phyloP scores from a whole-genome alignment of 371 early-diverging fungal genomes.

The Mortierella sp. region DNA sequence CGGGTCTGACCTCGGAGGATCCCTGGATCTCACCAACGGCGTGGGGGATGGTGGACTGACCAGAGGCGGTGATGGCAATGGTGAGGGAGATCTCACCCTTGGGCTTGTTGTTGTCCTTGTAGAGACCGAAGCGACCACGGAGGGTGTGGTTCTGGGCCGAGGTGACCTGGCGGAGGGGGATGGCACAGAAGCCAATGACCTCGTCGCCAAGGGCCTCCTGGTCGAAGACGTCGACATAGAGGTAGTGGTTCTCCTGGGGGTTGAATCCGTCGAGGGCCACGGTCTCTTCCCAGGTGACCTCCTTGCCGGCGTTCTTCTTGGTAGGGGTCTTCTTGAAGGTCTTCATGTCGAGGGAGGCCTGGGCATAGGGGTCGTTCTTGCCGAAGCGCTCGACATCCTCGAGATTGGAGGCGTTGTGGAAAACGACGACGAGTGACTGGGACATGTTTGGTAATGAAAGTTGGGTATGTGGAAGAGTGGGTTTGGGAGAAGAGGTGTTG shows the following conservation, averaged over 20 bases:
- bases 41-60: slow-evolving; percentile 58
- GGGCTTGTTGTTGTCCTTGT: slow-evolving; percentile 59
- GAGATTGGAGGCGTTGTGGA: slow-evolving; percentile 62
- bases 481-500: not conserved
- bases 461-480: not conserved
- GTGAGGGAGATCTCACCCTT: slow-evolving; percentile 65
- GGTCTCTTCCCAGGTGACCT: slow-evolving; percentile 69
- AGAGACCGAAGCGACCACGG: slow-evolving; percentile 65
- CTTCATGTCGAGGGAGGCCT: slow-evolving; percentile 60
- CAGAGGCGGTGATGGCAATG: slow-evolving; percentile 61
- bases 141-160: slow-evolving; percentile 62
- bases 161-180: slow-evolving; percentile 66
- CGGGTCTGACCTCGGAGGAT: slow-evolving; percentile 47
- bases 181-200: slow-evolving; percentile 69
- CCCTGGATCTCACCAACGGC: slow-evolving; percentile 17
- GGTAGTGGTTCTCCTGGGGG: slow-evolving; percentile 62
- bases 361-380: slow-evolving; percentile 73
- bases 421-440: slow-evolving; percentile 24
- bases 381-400: slow-evolving; percentile 62
- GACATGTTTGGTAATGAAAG: slow-evolving; percentile 28
- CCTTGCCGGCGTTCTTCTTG: slow-evolving; percentile 69
- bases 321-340: slow-evolving; percentile 67
- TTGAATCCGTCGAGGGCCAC: slow-evolving; percentile 68
- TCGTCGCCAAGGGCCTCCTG: slow-evolving; percentile 64
- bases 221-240: slow-evolving; percentile 70